A percentile compares a stretch with the other conserved stretches of the same genome.
Conservation (phyloP, 2,329 filamentous ascomycete genomes). For the Pseudogymnoascus sp. region DNA sequence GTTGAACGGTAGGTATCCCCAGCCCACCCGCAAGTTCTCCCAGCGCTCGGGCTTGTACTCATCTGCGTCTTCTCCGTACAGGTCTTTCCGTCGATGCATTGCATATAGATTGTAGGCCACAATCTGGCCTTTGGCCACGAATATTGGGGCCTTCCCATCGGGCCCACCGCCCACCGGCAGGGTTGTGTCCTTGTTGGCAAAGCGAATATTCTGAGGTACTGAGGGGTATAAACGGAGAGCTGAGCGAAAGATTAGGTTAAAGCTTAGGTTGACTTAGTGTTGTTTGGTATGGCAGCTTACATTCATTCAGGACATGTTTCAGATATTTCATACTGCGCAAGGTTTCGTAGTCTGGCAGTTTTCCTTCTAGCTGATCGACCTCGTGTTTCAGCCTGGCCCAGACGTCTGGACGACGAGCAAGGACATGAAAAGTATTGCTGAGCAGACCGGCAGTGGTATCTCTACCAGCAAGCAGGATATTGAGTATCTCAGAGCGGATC, state of each 20-base stretch:
- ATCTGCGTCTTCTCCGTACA: conserved; percentile 30
- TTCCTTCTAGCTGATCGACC: conserved; percentile 19
- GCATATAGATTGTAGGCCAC: conserved; percentile 23
- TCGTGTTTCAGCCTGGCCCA: conserved; percentile 36
- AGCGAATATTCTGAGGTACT: conserved; percentile 44
- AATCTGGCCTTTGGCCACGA: conserved; percentile 25
- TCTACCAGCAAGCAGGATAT: conserved; percentile 48
- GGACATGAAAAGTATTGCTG: conserved; percentile 38
- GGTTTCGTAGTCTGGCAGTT: conserved; percentile 21
- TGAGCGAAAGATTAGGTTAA: conserved; percentile 36
- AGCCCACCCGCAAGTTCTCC: conserved; percentile 34
- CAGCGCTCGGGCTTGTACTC: conserved; percentile 31
- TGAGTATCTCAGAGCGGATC: conserved; percentile 39
- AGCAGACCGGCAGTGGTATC: conserved; percentile 49
- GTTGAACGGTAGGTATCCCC: conserved; percentile 32
- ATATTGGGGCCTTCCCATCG: conserved; percentile 28
- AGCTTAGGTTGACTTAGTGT: background rate
- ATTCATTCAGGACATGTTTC: conserved; percentile 25
- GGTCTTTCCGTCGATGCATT: conserved; percentile 27
- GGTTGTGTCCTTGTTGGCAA: conserved; percentile 37
- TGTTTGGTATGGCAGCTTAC: background rate
- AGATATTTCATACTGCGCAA: conserved; percentile 26
- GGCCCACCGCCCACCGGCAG: conserved; percentile 27
- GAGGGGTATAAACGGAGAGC: conserved; percentile 45
- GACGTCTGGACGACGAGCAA: conserved; percentile 34